These are phyloP conservation scores for Plasmodium yoelii DNA, from an alignment of 169 alveolate species.

Conservation along the genomic window DNA sequence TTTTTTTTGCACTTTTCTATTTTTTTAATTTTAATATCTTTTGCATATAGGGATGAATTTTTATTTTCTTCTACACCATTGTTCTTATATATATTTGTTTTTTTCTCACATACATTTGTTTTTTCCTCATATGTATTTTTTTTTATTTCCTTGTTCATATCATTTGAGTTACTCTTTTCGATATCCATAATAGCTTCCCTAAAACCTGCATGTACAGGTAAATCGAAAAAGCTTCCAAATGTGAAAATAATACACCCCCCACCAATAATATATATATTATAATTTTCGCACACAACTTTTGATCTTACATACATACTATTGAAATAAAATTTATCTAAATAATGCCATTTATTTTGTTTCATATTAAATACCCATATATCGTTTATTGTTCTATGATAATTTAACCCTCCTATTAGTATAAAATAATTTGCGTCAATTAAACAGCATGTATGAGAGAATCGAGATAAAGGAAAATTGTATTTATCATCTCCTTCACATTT, in stretches of 20 bases:
- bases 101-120: not conserved
- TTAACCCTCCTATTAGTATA: slow-evolving; percentile 42
- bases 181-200: not conserved
- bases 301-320: slow-evolving; percentile 47
- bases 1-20: not conserved
- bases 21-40: not conserved
- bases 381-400: slow-evolving; percentile 39
- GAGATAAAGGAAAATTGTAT: slow-evolving; percentile 9
- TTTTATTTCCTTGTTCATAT: not conserved
- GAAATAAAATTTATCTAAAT: slow-evolving; percentile 25
- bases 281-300: slow-evolving; percentile 37
- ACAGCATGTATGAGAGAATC: slow-evolving; percentile 55
- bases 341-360: slow-evolving; percentile 42
- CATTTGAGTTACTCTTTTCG: not conserved
- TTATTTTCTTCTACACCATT: not conserved
- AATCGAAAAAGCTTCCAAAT: slow-evolving; percentile 58
- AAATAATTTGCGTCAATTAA: slow-evolving; percentile 14
- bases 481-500: slow-evolving; percentile 34
- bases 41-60: not conserved
- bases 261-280: slow-evolving; percentile 33
- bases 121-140: not conserved
- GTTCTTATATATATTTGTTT: not conserved
- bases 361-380: slow-evolving; percentile 51
- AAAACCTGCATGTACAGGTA: slow-evolving; percentile 31
- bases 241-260: slow-evolving; percentile 72